Evolutionary conservation across 345 rosid genomes (phyloP).

Genomic region (Physaria fendleri): DNA sequence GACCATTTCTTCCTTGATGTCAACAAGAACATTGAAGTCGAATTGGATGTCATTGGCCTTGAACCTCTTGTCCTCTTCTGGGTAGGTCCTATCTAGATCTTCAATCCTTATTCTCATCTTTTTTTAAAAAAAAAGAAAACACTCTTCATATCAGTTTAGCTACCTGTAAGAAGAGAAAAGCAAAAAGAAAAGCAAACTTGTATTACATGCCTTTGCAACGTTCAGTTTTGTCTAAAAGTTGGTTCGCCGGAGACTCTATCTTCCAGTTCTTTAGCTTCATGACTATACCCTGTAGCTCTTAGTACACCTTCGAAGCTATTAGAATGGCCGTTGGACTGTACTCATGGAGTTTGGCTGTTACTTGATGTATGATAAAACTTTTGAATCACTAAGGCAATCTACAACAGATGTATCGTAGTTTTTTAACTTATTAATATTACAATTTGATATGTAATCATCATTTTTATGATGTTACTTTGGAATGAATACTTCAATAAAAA

Average conservation of each 20-base stretch:
- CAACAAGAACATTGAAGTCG: constrained; percentile 54
- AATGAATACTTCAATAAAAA: too few relatives aligned
- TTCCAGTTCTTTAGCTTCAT: constrained; percentile 62
- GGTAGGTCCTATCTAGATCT: constrained; percentile 59
- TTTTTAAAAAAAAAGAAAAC: too few relatives aligned
- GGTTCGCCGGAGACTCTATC: constrained; percentile 47
- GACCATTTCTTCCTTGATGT: constrained; percentile 76
- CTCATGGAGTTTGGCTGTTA: too few relatives aligned
- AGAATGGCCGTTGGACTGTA: too few relatives aligned
- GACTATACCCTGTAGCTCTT: constrained; percentile 44
- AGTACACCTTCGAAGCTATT: too few relatives aligned
- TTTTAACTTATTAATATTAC: too few relatives aligned
- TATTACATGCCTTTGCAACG: constrained; percentile 51
- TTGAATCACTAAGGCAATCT: too few relatives aligned
- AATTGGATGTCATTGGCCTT: constrained; percentile 53
- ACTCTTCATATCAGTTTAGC: background rate
- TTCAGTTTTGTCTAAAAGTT: constrained; percentile 68
- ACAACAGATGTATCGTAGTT: too few relatives aligned
- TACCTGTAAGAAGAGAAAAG: background rate
- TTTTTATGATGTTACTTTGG: too few relatives aligned
- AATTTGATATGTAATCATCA: too few relatives aligned
- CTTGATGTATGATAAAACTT: too few relatives aligned
- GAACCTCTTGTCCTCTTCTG: constrained; percentile 66
- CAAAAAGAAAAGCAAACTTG: background rate
- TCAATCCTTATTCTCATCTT: constrained; percentile 80